A percentile compares a stretch with the other conserved stretches of the same genome.
phyloP scores from a whole-genome alignment of 179 eudicot genomes.

The Spergularia azorica region DNA sequence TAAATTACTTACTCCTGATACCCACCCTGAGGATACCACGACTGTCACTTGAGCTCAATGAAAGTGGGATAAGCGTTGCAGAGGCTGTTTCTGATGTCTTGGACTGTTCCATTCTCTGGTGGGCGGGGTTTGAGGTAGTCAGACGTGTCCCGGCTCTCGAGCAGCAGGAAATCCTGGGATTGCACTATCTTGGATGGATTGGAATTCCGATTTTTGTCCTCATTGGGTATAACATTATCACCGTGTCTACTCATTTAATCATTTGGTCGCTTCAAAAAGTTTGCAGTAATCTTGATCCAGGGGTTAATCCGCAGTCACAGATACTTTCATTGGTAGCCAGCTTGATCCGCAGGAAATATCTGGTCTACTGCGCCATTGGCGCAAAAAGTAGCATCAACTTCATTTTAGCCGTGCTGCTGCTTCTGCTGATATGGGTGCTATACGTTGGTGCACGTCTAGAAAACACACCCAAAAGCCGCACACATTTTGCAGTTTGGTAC shows the following conservation, averaged over 20 bases:
- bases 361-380: conserved; percentile 3
- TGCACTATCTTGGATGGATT: not conserved
- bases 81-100: conserved; percentile 6
- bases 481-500: not conserved
- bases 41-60: not conserved
- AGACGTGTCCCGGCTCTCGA: not conserved
- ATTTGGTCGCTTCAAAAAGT: not conserved
- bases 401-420: not conserved
- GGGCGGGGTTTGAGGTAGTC: conserved; percentile 4
- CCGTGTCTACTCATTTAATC: not conserved
- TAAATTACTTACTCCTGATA: too few relatives aligned
- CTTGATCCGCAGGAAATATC: too few relatives aligned
- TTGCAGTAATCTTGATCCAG: too few relatives aligned
- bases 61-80: not conserved
- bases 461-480: not conserved
- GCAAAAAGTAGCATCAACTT: conserved; percentile 11
- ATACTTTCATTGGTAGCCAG: too few relatives aligned
- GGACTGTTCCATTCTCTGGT: conserved; percentile 12
- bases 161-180: conserved; percentile 8
- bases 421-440: not conserved
- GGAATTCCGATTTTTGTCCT: conserved; percentile 1
- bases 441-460: not conserved
- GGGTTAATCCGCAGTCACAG: not conserved
- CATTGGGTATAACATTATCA: conserved; percentile 13
- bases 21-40: not conserved